Evolutionary conservation across 2,329 filamentous ascomycete species (phyloP), one percentile per base, ranked within the genome.

Genomic region (Cryoendolithus antarcticus): DNA sequence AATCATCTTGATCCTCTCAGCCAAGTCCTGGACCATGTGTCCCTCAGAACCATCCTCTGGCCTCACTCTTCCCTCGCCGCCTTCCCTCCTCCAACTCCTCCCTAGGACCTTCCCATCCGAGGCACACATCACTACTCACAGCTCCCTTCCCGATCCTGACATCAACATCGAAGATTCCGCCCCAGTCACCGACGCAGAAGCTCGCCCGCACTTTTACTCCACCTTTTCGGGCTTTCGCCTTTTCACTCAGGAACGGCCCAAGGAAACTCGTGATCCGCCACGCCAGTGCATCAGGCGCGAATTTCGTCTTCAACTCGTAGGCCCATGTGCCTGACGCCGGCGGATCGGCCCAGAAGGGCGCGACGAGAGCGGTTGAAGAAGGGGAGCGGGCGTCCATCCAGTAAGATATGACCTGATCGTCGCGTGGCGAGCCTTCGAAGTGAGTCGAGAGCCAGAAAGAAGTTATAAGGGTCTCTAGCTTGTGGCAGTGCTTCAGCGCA

Each of bases 111-210:
- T 59, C 50, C 46, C 60, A 65, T 28, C 57, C 57, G 35, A 65
- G 35, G 38, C 64, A 60, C 34, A 61, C 53, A 49, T 64, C 58
- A 15, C 53, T 47, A 2, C 47, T 49, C 21, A 48, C n/a, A 3
- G 41, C 43, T 4, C 51, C 43, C 36, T 53, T 53, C 0, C 63
- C 64, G 35, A 69, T 50, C n/a, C 50, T 38, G 2, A 69, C 48
- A 44, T 69, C 65, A 28, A 68, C 36, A 48, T 69, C 65, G 27
- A 67, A 68, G 5, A 67, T 63, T 11, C 64, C 65, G 2, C 55
- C 55, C 9, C 49, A 44, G 2, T 52, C 50, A 0, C 64, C 64
- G 1, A 69, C 43, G 40, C 63, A 66, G 32, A 69, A 67, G 37
- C 63, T 65, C 4, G 62, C 64, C 29, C 65, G 43, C 1, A 69